Evolutionary conservation across 805 yeast species (phyloP), one percentile per base, ranked within the genome.

Genomic region (Candida golubevii): DNA sequence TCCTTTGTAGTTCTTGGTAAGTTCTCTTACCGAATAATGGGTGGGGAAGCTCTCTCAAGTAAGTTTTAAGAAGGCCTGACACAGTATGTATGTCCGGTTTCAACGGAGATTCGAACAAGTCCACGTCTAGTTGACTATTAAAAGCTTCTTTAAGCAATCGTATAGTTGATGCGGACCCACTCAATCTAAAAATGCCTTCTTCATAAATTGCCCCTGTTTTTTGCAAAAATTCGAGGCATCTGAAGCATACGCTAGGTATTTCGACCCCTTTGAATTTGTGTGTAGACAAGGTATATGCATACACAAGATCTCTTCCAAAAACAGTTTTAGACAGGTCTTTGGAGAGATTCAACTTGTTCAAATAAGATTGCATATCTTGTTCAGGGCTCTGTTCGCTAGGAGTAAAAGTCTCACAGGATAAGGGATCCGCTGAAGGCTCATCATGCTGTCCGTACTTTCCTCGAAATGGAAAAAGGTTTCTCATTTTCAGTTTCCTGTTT

Each of bases 121-220:
- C 88, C 36, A 86, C 69, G 60, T 90, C 97, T 45, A 77, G 75
- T 6, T 75, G 71, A 10, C 61, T 70, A 59, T 89, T 87, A 67
- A 85, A 91, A 38, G 67, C 71, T 38, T 79, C 86, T 55, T 83
- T 86, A 46, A 87, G 72, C 34, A 72, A 77, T 50, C 82, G 79
- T 33, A 87, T 88, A 41, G 83, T 74, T 1, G 88, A 76, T 44
- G 89, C 85, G 32, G 95, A 87, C 4, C 98, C 98, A 63, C 90
- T 87, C 45, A 89, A 69, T 49, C 99, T 74, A 69, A 93, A 93
- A 3, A 91, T 78, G 9, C 99, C 99, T 57, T 89, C 96, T 61
- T 88, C 93, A 49, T 77, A 77, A n/a, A 83, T 70, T 0, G 95
- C 96, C 18, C 83, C 80, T 26, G 82, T 76, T 33, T 71, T 74